Evolutionary conservation across 768 basidiomycete species (phyloP), one percentile per base, ranked within the genome.

Genomic region (Boletus sp.): DNA sequence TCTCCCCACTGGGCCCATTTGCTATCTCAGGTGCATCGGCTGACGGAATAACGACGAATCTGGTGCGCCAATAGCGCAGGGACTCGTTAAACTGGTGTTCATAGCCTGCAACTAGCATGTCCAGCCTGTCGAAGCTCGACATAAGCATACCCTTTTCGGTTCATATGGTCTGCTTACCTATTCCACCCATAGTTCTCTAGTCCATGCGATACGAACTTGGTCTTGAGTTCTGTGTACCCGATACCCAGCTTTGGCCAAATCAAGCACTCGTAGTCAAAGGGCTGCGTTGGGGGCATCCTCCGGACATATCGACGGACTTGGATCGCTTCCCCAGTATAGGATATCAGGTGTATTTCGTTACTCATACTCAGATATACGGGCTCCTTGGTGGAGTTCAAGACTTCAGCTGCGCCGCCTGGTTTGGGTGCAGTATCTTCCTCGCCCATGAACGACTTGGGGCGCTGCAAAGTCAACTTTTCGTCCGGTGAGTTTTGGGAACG

Each of bases 311-410:
- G 79, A 61, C 87, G 81, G 17, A 98, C 93, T 63, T 93, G 88
- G 55, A 98, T 90, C 15, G 84, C 81, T 62, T 94, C 89, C n/a
- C 90, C 90, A 42, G 87, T 90, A 64, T 94, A 98, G 39, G 88
- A 86, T 56, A 99, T 85, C 25, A 88, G 79, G 70, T 98, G 96
- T 40, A 98, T 93, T 71, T 96, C 92, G 67, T 98, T 96, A 67
- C 87, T 88, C 83, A 95, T 94, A 61, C 92, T 92, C 50, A 98
- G 78, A 73, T 89, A 98, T 7, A 97, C 86, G 1, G 93, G 87
- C 47, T 88, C 83, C 37, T 70, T 71, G 38, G 85, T 80, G 0
- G 79, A 78, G 45, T 72, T 74, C 61, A 87, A 74, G 47, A 88
- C 80, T 42, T 86, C 84, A 3, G 87, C 81, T 1, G 87, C 83